Percentiles rank a stretch among this genome's conserved stretches.
These are phyloP conservation scores for Sugiyamaella novakii DNA, from an alignment of 1,139 yeast genomes.

Conservation along the genomic window DNA sequence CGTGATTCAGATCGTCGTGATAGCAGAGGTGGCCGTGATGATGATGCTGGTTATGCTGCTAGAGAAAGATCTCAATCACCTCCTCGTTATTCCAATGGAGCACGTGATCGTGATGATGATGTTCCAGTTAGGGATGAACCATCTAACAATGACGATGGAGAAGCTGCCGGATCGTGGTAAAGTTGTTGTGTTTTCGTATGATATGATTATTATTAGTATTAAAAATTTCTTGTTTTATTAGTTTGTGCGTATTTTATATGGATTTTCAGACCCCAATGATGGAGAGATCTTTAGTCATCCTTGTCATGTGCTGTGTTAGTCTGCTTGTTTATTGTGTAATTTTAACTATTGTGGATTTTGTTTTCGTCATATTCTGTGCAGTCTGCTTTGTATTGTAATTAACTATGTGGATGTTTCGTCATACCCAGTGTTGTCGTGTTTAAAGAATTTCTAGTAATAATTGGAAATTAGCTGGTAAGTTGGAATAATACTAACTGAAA, in stretches of 20 bases:
- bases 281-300: conserved; percentile 1
- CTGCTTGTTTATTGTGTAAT: conserved; percentile 9
- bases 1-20: conserved; percentile 26
- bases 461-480: conserved; percentile 1
- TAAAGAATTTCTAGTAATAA: neutral
- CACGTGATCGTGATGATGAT: conserved; percentile 21
- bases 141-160: conserved; percentile 17
- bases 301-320: conserved; percentile 14
- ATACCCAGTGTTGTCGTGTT: conserved; percentile 6
- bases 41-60: conserved; percentile 10
- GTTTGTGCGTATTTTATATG: conserved; percentile 2
- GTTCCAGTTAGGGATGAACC: conserved; percentile 16
- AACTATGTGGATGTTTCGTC: conserved; percentile 7
- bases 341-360: conserved; percentile 1
- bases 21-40: conserved; percentile 23
- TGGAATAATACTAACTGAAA: neutral
- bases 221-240: neutral
- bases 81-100: conserved; percentile 22
- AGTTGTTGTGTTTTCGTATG: neutral
- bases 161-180: conserved; percentile 21
- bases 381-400: no score
- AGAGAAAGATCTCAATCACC: conserved; percentile 22
- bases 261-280: conserved; percentile 8
- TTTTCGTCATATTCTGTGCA: no score
- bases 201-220: conserved; percentile 9